phyloP scores from a whole-genome alignment of 805 yeast genomes.

The Yarrowia porcina region DNA sequence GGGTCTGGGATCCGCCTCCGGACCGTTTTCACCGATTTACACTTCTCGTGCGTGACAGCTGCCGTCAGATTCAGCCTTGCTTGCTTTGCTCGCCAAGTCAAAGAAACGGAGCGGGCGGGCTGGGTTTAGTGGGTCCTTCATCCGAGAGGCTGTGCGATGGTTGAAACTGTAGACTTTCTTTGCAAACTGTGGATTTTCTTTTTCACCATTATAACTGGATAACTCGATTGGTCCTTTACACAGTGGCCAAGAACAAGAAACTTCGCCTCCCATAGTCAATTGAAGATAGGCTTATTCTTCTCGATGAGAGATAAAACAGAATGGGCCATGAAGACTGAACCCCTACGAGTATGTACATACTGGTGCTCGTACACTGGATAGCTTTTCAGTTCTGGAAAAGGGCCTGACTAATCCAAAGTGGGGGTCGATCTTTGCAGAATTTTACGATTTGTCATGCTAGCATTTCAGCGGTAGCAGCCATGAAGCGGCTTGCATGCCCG shows the following conservation, averaged over 20 bases:
- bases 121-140: neutral
- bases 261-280: neutral
- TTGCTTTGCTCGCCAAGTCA: slow-evolving; percentile 6
- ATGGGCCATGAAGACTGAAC: neutral
- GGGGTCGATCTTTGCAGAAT: neutral
- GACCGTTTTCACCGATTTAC: neutral
- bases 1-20: slow-evolving; percentile 14
- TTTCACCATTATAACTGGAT: too few species aligned
- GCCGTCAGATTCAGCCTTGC: slow-evolving; percentile 8
- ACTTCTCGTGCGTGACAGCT: neutral
- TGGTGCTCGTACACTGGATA: too few species aligned
- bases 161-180: too few species aligned
- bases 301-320: neutral
- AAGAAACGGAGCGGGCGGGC: slow-evolving; percentile 3
- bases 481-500: neutral
- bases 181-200: too few species aligned
- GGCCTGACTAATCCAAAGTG: too few species aligned
- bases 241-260: too few species aligned
- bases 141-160: neutral
- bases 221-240: too few species aligned
- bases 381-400: too few species aligned
- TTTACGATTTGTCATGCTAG: neutral
- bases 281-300: neutral
- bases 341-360: too few species aligned
- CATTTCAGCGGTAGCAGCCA: neutral